Conservation (phyloP, 2,329 filamentous ascomycete genomes). For the Colletotrichum ledebouriae region DNA sequence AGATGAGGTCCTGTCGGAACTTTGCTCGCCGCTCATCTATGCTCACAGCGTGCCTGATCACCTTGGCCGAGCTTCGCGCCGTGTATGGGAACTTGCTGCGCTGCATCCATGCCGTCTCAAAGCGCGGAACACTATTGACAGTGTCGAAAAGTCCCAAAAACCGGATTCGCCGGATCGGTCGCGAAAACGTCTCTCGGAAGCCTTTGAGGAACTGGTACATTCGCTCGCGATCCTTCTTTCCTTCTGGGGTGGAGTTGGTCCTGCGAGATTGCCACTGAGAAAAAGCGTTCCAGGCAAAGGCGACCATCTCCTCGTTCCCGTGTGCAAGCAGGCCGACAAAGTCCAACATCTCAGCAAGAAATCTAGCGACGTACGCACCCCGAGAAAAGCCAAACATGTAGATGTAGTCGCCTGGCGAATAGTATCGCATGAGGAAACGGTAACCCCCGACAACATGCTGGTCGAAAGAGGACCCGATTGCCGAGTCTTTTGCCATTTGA, state of each 20-base stretch:
- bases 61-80: slow-evolving; percentile 67
- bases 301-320: slow-evolving; percentile 87
- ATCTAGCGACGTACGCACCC: slow-evolving; percentile 80
- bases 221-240: slow-evolving; percentile 64
- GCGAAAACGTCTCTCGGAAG: slow-evolving; percentile 84
- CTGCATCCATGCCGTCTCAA: slow-evolving; percentile 83
- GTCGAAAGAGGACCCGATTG: slow-evolving; percentile 83
- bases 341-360: slow-evolving; percentile 87
- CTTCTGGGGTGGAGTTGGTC: slow-evolving; percentile 53
- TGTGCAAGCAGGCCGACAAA: slow-evolving; percentile 83
- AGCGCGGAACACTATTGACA: slow-evolving; percentile 83
- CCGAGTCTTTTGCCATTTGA: slow-evolving; percentile 81
- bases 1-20: slow-evolving; percentile 78
- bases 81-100: slow-evolving; percentile 82
- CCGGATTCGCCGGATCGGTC: slow-evolving; percentile 79
- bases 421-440: slow-evolving; percentile 82
- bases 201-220: slow-evolving; percentile 82
- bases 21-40: slow-evolving; percentile 80
- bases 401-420: slow-evolving; percentile 73
- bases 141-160: slow-evolving; percentile 88
- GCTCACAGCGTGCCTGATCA: slow-evolving; percentile 77
- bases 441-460: slow-evolving; percentile 88
- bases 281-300: slow-evolving; percentile 87
- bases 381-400: slow-evolving; percentile 82
- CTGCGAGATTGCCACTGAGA: slow-evolving; percentile 77